Conservation (phyloP, 2,329 filamentous ascomycete genomes). For the Calonectria pauciramosa region DNA sequence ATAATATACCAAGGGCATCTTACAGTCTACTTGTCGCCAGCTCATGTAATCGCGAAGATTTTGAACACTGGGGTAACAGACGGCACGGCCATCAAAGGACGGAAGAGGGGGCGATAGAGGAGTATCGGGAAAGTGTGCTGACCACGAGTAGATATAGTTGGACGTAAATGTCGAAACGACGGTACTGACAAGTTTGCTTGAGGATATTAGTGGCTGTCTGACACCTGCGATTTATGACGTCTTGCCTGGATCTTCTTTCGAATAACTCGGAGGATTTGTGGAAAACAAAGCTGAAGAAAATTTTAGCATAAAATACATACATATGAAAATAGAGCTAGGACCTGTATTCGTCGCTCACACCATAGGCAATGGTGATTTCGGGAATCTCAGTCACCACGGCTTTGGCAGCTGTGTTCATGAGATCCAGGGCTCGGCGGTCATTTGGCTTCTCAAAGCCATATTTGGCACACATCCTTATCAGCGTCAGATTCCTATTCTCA, state of each 20-base stretch:
- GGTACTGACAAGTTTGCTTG: constrained; percentile 89
- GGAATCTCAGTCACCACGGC: constrained; percentile 86
- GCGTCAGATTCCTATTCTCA: constrained; percentile 30
- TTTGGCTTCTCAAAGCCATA: constrained; percentile 95
- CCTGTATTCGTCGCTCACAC: constrained; percentile 95
- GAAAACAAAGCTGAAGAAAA: constrained; percentile 80
- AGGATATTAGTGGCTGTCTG: constrained; percentile 25
- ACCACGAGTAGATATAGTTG: constrained; percentile 89
- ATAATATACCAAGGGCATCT: constrained; percentile 48
- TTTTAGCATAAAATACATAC: constrained; percentile 21
- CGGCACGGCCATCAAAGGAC: constrained; percentile 92
- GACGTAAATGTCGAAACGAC: constrained; percentile 94
- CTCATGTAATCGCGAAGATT: constrained; percentile 96
- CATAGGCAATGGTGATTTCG: constrained; percentile 90
- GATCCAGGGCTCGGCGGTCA: constrained; percentile 85
- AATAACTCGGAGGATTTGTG: constrained; percentile 87
- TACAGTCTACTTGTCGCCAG: constrained; percentile 97
- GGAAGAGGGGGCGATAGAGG: constrained; percentile 82
- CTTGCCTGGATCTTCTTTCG: constrained; percentile 83
- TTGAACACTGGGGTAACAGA: constrained; percentile 85
- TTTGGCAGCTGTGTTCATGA: constrained; percentile 95
- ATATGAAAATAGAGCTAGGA: constrained; percentile 43
- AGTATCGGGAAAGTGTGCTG: constrained; percentile 78
- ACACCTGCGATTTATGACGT: not conserved
- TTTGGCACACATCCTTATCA: constrained; percentile 79